Evolutionary conservation across 2,329 filamentous ascomycete genomes (phyloP), one percentile per base, ranked within the genome.

Genomic region (Trichoderma citrinoviride): DNA sequence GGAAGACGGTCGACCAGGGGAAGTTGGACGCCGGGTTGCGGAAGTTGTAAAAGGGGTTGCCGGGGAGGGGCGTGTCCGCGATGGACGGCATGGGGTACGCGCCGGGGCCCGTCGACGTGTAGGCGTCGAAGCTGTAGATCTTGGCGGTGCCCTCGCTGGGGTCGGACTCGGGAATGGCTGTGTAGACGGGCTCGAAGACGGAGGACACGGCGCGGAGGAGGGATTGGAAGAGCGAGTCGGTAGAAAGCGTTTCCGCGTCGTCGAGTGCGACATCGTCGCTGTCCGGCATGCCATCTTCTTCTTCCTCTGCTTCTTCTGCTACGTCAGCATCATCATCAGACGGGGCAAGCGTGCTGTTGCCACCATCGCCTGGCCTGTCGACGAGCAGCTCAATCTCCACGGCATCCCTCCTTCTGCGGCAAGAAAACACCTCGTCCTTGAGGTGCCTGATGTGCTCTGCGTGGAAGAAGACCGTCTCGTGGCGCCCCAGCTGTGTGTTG

Each of bases 401-500:
- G 67, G 88, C 84, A 64, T 90, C 82, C 4, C 85, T 77, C 71
- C 97, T 91, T 53, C 90, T 86, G 27, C 93, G 82, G 29, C 91
- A 85, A 10, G 88, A 90, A 75, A 97, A 97, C 65, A 93, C 89
- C 15, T 93, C 91, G 76, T 97, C 94, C 23, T 87, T 85, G 41
- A 93, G 85, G 68, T 91, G 89, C 65, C 90, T 87, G 29, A 92
- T 87, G 27, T 94, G 85, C 65, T 92, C 87, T 25, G 90, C 87
- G 53, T 90, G 84, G 68, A 98, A 85, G 73, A 91, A 91, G 21
- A 97, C 87, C 68, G 89, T 91, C 77, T 98, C 94, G 73, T 98
- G 92, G 54, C 90, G 89, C 4, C 94, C 94, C 3, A 99, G 81
- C 1, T 90, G 85, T 46, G 93, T 85, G 69, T 90, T 91, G 47